phyloP scores from a whole-genome alignment of 371 early-diverging fungal genomes.

The Synchytrium microbalum region DNA sequence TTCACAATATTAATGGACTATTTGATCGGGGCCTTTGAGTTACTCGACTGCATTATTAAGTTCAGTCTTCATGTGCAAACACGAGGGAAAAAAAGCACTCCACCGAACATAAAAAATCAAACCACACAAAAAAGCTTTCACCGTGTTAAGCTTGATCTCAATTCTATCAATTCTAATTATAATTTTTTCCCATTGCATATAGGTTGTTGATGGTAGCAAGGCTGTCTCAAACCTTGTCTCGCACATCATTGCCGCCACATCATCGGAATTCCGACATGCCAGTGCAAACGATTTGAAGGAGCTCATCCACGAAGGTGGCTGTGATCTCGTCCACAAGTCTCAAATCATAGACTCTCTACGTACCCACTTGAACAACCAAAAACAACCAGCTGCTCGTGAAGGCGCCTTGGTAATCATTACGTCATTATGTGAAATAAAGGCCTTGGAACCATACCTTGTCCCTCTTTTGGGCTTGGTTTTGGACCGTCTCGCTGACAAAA shows the following conservation, averaged over 20 bases:
- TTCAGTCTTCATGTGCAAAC: too few relatives aligned
- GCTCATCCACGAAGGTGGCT: neutral
- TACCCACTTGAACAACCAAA: neutral
- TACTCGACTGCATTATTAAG: too few relatives aligned
- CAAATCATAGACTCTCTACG: neutral
- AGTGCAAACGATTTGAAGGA: neutral
- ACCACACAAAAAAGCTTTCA: too few relatives aligned
- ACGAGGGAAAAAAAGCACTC: too few relatives aligned
- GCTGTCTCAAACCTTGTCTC: too few relatives aligned
- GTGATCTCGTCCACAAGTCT: neutral
- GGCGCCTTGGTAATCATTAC: neutral
- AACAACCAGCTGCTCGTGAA: neutral
- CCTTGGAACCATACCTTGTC: neutral
- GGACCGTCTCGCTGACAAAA: constrained; percentile 2
- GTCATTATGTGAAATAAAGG: neutral
- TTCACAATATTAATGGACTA: too few relatives aligned
- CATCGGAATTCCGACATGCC: neutral
- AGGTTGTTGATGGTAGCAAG: too few relatives aligned
- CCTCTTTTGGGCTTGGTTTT: neutral
- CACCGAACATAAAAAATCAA: too few relatives aligned
- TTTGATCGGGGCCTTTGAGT: too few relatives aligned
- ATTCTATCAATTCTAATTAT: too few relatives aligned
- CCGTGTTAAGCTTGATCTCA: too few relatives aligned
- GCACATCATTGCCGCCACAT: neutral
- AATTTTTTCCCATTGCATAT: too few relatives aligned